Percentiles rank a stretch among this genome's conserved stretches.
phyloP scores from a whole-genome alignment of 2,329 filamentous ascomycete species.

The Beauveria pseudobassiana region DNA sequence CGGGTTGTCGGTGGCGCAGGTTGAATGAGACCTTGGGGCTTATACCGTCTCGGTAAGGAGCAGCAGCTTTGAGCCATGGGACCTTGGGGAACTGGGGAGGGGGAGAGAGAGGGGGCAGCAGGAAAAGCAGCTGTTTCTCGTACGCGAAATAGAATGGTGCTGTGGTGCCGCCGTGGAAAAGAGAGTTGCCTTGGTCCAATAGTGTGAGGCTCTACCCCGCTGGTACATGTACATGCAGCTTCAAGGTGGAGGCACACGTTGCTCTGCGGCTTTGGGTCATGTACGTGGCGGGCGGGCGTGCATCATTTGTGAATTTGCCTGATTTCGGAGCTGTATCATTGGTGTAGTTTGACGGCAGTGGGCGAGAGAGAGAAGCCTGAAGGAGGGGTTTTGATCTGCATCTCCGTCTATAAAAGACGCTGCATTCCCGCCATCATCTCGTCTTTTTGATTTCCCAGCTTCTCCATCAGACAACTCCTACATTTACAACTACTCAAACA shows the following conservation, averaged over 20 bases:
- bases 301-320: conserved; percentile 6
- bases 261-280: not conserved
- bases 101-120: not conserved
- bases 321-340: not conserved
- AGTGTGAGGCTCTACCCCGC: conserved; percentile 7
- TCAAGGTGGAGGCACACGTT: conserved; percentile 6
- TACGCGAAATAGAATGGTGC: not conserved
- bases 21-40: not conserved
- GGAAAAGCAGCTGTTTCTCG: not conserved
- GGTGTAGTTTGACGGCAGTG: not conserved
- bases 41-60: not conserved
- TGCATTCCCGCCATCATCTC: not conserved
- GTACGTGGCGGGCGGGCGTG: not conserved
- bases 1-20: conserved; percentile 5
- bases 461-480: not conserved
- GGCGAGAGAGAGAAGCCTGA: not conserved
- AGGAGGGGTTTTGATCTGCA: not conserved
- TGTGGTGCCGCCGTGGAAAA: not conserved
- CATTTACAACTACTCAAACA: not conserved
- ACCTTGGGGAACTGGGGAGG: not conserved
- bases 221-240: conserved; percentile 3
- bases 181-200: not conserved
- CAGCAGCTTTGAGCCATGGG: not conserved
- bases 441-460: not conserved
- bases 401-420: conserved; percentile 5